phyloP scores from a whole-genome alignment of 2,329 filamentous ascomycete species.

The Ophiostoma triangulosporum region DNA sequence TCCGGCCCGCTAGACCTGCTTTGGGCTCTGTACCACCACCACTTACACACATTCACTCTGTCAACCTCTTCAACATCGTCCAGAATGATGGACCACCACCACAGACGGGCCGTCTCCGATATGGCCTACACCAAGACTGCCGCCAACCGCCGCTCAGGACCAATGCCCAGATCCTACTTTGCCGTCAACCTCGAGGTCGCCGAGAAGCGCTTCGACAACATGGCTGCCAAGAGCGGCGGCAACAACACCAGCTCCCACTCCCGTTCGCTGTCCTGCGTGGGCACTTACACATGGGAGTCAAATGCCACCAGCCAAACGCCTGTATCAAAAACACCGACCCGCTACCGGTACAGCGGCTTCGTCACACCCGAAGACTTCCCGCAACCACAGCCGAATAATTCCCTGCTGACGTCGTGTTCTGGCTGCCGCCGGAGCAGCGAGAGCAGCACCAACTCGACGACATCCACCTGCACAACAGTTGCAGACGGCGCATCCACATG shows the following conservation, averaged over 20 bases:
- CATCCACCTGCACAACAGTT: slow-evolving; percentile 3
- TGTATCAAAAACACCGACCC: background rate
- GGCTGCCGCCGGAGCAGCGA: slow-evolving; percentile 9
- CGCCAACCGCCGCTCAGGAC: background rate
- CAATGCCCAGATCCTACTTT: background rate
- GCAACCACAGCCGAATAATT: background rate
- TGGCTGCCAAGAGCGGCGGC: background rate
- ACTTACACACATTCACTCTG: background rate
- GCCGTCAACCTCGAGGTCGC: background rate
- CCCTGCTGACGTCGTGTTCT: background rate
- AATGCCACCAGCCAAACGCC: background rate
- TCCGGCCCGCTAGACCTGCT: background rate
- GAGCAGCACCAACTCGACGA: slow-evolving; percentile 9
- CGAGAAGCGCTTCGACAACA: background rate
- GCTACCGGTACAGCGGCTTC: slow-evolving; percentile 2
- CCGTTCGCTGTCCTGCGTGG: slow-evolving; percentile 9
- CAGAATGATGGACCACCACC: slow-evolving; percentile 4
- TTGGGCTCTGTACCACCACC: background rate
- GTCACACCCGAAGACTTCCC: background rate
- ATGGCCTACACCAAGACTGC: background rate
- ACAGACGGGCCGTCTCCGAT: slow-evolving; percentile 8
- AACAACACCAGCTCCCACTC: background rate
- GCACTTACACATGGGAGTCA: background rate
- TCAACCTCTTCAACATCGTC: background rate
- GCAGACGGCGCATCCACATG: slow-evolving; percentile 5